Evolutionary conservation across 75 land plant genomes (phyloP), one percentile per base, ranked within the genome.

Genomic region (Isoetes taiwanensis): DNA sequence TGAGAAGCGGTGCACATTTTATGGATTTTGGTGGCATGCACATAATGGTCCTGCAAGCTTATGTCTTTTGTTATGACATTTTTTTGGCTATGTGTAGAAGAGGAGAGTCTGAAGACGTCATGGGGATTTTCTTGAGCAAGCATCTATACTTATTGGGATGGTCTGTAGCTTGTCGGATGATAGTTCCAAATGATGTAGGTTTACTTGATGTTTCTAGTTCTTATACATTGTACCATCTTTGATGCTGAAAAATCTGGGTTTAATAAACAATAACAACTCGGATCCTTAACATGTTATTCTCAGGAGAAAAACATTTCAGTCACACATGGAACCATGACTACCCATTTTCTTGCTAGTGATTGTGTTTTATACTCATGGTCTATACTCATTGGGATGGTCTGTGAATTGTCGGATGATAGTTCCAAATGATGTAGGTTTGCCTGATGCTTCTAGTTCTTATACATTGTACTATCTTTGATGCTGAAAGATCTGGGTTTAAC

Each of bases 181-280:
- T 78, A 11, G 67, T 82, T 61, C 73, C 69, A 10, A 90, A 84
- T 80, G 86, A 85, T 68, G 96, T 90, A 65, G 77, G 90, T 14
- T 41, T 25, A 4, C 32, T 19, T 33, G 14, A 28, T 17, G 27
- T 31, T 12, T 12, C 60, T 37, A 29, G 14, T 30, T 34, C 38
- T 42, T 38, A 24, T 59, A 23, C 10, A 54, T 2, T 52, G 28
- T 52, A 30, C 28, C 19, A 30, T 12, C 25, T 12, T 30, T 20
- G 12, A 16, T 28, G 32, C 2, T 19, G 20, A 9, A 28, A 54
- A 19, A 10, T 27, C n/a, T 21, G 42, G 19, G 17, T 29, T 12
- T 37, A 34, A n/a, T n/a, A n/a, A n/a, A n/a, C n/a, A n/a, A n/a
- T n/a, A n/a, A n/a, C n/a, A n/a, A n/a, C n/a, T n/a, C n/a, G n/a